phyloP scores from a whole-genome alignment of 2,329 filamentous ascomycete species.

The Aspergillus puulaauensis region DNA sequence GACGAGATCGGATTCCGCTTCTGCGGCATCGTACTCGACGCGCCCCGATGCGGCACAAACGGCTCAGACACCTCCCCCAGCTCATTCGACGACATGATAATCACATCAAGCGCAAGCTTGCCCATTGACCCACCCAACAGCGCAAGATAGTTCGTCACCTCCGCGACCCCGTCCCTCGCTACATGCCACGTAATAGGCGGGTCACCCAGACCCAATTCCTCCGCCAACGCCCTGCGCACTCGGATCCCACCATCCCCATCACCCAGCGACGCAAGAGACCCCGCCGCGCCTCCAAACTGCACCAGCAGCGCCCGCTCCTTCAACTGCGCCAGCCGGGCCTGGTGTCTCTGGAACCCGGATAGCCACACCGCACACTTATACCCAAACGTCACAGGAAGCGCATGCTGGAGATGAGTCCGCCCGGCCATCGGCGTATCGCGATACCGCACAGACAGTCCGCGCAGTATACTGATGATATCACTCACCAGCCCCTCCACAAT shows the following conservation, averaged over 20 bases:
- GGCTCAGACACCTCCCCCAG: constrained; percentile 56
- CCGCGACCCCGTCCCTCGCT: constrained; percentile 54
- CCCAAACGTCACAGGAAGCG: constrained; percentile 57
- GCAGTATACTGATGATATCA: constrained; percentile 46
- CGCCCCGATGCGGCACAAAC: constrained; percentile 55
- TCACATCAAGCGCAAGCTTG: constrained; percentile 57
- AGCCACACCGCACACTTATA: constrained; percentile 60
- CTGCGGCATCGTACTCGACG: constrained; percentile 59
- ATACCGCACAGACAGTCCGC: constrained; percentile 45
- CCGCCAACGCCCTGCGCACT: constrained; percentile 51
- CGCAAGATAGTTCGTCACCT: constrained; percentile 55
- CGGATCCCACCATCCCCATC: constrained; percentile 48
- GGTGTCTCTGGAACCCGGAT: constrained; percentile 50
- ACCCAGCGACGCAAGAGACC: constrained; percentile 55
- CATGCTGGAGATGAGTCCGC: constrained; percentile 59
- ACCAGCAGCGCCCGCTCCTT: constrained; percentile 50
- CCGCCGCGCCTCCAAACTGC: constrained; percentile 58
- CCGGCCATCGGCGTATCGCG: constrained; percentile 58
- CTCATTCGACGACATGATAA: constrained; percentile 60
- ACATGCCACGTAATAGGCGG: constrained; percentile 60
- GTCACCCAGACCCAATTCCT: constrained; percentile 48
- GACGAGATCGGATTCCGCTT: constrained; percentile 61
- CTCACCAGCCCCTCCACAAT: constrained; percentile 49
- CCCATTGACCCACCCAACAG: constrained; percentile 55
- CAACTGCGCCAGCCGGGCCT: constrained; percentile 49